Evolutionary conservation across 2,329 filamentous ascomycete genomes (phyloP), one percentile per base, ranked within the genome.

Genomic region (Hymenoscyphus fraxineus): DNA sequence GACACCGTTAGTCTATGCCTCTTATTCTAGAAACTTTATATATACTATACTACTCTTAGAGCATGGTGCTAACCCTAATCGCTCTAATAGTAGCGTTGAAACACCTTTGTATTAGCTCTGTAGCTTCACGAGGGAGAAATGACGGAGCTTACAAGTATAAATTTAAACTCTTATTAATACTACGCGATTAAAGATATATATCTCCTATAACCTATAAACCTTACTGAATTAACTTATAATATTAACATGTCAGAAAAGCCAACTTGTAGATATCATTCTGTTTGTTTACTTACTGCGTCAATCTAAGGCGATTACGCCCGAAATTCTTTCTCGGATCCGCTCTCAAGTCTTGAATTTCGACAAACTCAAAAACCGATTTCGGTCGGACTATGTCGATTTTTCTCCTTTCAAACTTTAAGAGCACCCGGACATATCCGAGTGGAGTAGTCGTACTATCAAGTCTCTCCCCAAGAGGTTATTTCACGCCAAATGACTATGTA

Each of bases 251-350:
- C 7, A 54, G 54, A 19, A 32, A 56, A 2, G 12, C 3, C 27
- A 35, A 27, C 12, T 31, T 35, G 13, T 10, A 9, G 6, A 6
- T n/a, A 5, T 32, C 32, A 1, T 10, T 40, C 22, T 51, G 10
- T 22, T 60, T 55, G 55, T 38, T 47, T 5, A 41, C 61, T 61
- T 55, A 66, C 64, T n/a, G 47, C 22, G n/a, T 27, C 12, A 66
- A 19, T 16, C 40, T 16, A 9, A 66, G 3, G 6, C 38, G 31
- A 27, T 66, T 66, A 3, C 61, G 27, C 6, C 12, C 10, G 35
- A 66, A 64, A 7, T 35, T 19, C 40, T 66, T 66, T 13, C 31
- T 19, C 13, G 39, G 16, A 54, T 63, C 55, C 3, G 31, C 32
- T 47, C 47, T 57, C 6, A 65, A 32, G 12, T 58, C 64, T 16